phyloP scores from a whole-genome alignment of 805 yeast species.

The Lipomyces japonicus region DNA sequence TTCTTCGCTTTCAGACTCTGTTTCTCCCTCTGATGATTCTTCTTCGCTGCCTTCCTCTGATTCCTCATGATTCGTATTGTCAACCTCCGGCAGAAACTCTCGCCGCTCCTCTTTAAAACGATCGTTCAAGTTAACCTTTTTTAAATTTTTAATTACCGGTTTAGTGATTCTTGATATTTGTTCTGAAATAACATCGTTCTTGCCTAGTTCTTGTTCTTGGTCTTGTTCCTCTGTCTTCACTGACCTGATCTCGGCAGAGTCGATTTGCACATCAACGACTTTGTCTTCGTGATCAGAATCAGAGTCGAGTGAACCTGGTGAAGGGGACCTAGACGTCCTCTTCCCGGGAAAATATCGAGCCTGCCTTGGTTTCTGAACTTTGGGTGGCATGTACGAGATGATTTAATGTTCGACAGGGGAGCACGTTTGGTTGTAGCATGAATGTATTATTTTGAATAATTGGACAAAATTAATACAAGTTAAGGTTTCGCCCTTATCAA shows the following conservation, averaged over 20 bases:
- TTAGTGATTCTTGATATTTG: not conserved
- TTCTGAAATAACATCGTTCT: not conserved
- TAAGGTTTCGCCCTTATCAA: no score
- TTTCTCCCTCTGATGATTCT: not conserved
- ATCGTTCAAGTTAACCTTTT: constrained; percentile 1
- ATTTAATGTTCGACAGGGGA: no score
- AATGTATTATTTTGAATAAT: no score
- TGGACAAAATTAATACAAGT: no score
- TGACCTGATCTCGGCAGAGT: not conserved
- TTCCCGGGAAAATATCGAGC: constrained; percentile 21
- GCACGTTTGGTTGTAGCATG: no score
- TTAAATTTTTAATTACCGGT: constrained; percentile 2
- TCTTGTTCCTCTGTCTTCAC: not conserved
- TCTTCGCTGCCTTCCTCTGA: constrained; percentile 2
- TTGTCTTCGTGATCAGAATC: not conserved
- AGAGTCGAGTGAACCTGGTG: constrained; percentile 6
- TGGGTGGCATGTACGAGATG: constrained; percentile 20
- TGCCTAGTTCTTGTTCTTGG: not conserved
- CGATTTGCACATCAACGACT: not conserved
- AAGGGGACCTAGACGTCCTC: constrained; percentile 22
- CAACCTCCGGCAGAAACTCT: not conserved
- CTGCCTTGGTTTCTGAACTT: constrained; percentile 5
- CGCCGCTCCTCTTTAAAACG: constrained; percentile 1
- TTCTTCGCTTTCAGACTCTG: not conserved
- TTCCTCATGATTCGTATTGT: constrained; percentile 2